Evolutionary conservation across 805 yeast species (phyloP).

Genomic region (Schwanniomyces sp.): DNA sequence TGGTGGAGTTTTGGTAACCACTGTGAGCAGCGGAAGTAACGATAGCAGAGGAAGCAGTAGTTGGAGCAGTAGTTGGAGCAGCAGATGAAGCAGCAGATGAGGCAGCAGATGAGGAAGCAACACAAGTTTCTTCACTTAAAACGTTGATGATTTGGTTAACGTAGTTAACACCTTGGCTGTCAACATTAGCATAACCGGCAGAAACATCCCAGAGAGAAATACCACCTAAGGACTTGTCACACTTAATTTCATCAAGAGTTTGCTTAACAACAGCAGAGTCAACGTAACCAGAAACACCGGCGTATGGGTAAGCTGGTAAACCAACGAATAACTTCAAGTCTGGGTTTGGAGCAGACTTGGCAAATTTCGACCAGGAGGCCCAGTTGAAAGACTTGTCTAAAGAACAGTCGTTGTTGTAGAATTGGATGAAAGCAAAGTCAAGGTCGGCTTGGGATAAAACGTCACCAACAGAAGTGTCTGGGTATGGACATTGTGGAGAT

Average conservation of each 20-base stretch:
- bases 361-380: conserved; percentile 72
- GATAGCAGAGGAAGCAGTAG: not conserved
- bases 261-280: conserved; percentile 17
- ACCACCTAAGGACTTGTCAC: conserved; percentile 33
- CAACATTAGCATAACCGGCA: conserved; percentile 18
- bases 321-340: conserved; percentile 73
- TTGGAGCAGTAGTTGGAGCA: conserved; percentile 1
- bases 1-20: not conserved
- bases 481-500: conserved; percentile 90
- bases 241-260: conserved; percentile 14
- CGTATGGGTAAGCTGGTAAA: conserved; percentile 55
- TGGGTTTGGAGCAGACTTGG: conserved; percentile 57
- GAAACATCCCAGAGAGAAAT: conserved; percentile 39
- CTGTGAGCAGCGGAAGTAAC: not conserved
- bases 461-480: conserved; percentile 52
- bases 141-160: conserved; percentile 38
- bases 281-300: conserved; percentile 46
- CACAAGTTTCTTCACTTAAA: conserved; percentile 1
- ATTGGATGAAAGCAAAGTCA: conserved; percentile 84
- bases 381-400: conserved; percentile 53
- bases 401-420: conserved; percentile 82
- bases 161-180: conserved; percentile 16
- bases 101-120: not conserved
- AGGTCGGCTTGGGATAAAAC: conserved; percentile 50
- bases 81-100: not conserved